Evolutionary conservation across 208 protist species (phyloP).

Genomic region (Trypanosoma rangeli): DNA sequence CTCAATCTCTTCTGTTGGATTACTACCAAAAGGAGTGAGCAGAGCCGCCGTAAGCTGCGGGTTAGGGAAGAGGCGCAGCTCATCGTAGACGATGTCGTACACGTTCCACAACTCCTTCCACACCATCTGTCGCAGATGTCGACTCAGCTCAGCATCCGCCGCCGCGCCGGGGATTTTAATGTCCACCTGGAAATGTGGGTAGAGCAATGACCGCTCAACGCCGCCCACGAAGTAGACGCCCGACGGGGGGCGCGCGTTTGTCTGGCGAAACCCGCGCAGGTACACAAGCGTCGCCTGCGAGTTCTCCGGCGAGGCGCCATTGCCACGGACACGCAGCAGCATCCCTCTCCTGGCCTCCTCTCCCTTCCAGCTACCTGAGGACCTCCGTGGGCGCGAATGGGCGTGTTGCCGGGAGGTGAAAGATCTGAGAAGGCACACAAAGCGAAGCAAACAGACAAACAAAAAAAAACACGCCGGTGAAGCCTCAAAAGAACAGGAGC

Average conservation of each 20-base stretch:
- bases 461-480: background rate
- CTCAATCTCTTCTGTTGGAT: background rate
- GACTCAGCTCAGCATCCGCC: conserved; percentile 1
- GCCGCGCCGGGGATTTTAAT: conserved; percentile 32
- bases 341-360: conserved; percentile 24
- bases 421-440: background rate
- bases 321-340: conserved; percentile 81
- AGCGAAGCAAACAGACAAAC: background rate
- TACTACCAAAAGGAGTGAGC: conserved; percentile 1
- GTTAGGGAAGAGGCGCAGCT: conserved; percentile 57
- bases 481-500: background rate
- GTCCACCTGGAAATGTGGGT: conserved; percentile 62
- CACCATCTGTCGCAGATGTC: conserved; percentile 27
- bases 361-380: background rate
- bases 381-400: background rate
- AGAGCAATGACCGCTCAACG: conserved; percentile 34
- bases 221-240: conserved; percentile 4
- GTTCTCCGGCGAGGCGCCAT: conserved; percentile 80
- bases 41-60: background rate
- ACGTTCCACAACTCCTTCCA: conserved; percentile 90
- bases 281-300: conserved; percentile 78
- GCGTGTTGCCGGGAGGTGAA: background rate
- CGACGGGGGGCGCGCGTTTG: conserved; percentile 41
- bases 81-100: conserved; percentile 84
- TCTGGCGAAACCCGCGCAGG: conserved; percentile 72